Conservation (phyloP, 768 basidiomycete species). For the Pleurotus eryngii region DNA sequence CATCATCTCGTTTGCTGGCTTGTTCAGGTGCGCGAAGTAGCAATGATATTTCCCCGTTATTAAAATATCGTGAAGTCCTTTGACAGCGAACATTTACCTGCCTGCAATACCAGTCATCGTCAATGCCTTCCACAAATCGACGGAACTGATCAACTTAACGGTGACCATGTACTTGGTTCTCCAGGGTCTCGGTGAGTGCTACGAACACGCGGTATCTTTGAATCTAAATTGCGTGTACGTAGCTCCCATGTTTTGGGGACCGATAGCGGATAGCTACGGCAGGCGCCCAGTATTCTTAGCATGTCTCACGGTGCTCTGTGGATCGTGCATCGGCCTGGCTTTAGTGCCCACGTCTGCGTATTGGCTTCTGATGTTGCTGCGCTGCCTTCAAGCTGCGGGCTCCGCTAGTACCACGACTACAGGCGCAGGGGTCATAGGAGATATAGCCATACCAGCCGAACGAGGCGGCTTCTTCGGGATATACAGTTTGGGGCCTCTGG, state of each 20-base stretch:
- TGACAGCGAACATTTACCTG: constrained; percentile 77
- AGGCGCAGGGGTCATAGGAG: constrained; percentile 77
- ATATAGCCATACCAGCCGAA: constrained; percentile 71
- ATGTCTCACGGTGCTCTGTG: constrained; percentile 59
- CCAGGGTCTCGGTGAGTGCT: constrained; percentile 50
- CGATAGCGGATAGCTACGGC: constrained; percentile 63
- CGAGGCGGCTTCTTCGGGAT: constrained; percentile 73
- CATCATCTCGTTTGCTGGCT: constrained; percentile 13
- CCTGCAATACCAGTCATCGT: constrained; percentile 74
- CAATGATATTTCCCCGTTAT: background rate
- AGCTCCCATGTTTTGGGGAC: constrained; percentile 49
- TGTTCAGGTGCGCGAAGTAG: constrained; percentile 14
- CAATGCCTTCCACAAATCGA: constrained; percentile 56
- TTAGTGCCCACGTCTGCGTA: constrained; percentile 54
- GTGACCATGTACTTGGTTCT: constrained; percentile 71
- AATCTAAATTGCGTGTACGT: background rate
- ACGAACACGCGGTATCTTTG: no score
- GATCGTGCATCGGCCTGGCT: constrained; percentile 63
- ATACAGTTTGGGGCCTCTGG: constrained; percentile 61
- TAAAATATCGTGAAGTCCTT: constrained; percentile 38
- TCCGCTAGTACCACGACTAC: constrained; percentile 60
- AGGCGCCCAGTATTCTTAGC: constrained; percentile 59
- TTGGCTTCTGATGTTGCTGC: constrained; percentile 78
- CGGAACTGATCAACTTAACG: constrained; percentile 75
- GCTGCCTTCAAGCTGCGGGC: constrained; percentile 76